Evolutionary conservation across 495 filamentous ascomycete species (phyloP), one percentile per base, ranked within the genome.

Genomic region (Rostrohypoxylon terebratum): DNA sequence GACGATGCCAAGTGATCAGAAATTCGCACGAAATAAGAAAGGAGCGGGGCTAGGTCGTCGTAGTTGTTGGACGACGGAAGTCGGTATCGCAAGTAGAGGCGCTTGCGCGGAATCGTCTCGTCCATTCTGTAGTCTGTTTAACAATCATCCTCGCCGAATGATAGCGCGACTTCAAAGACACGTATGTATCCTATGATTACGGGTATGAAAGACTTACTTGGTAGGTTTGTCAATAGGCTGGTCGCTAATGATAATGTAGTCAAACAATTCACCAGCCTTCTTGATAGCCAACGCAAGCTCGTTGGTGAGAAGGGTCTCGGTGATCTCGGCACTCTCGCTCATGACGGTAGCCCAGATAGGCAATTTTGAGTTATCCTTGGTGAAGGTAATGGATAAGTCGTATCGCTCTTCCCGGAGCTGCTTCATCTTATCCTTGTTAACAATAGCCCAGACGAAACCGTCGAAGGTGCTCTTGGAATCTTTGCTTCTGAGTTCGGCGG

Each of bases 351-450:
- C 85, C 96, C 96, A 98, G 63, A 83, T 80, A n/a, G 96, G 96
- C 7, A 98, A 87, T 83, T 94, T 97, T 25, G 89, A 74, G 80
- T 94, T 90, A 72, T 99, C 96, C 83, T 93, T 95, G 69, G 95
- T 97, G 72, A 87, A 89, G 21, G 96, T 97, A 59, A 99, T 89
- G 25, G 92, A 96, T 33, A 97, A 85, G 81, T 99, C 96, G 80
- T 98, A 99, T 72, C 96, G 91, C 59, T 97, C 96, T 36, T 96
- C 91, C 54, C 96, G 89, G 77, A 97, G 88, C 74, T 88, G 83
- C 84, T 91, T 93, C 95, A 99, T 98, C 78, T 86, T 80, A 75
- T 93, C 91, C 87, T 99, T 99, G 86, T 98, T 93, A 42, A 98
- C 94, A 72, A 99, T 80, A 33, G 94, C 96, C 88, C 90, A 98